Percentiles rank a stretch among this genome's conserved stretches.
phyloP scores from a whole-genome alignment of 2,329 filamentous ascomycete genomes.

The Pseudogymnoascus sp. region DNA sequence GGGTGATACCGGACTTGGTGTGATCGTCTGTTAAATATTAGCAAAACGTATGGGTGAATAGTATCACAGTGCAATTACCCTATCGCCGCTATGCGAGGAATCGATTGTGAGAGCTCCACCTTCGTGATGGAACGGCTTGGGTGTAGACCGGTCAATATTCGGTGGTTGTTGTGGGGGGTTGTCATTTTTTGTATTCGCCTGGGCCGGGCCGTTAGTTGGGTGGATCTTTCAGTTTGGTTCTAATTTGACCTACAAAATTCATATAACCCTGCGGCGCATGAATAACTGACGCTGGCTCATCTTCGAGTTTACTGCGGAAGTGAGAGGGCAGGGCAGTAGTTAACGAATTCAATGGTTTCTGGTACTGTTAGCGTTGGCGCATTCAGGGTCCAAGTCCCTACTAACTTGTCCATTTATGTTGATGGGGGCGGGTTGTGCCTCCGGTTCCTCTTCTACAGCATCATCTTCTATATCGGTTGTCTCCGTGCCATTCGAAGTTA shows the following conservation, averaged over 20 bases:
- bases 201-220: background rate
- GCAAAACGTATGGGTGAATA: background rate
- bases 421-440: conserved; percentile 33
- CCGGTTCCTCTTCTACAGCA: conserved; percentile 51
- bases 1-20: conserved; percentile 38
- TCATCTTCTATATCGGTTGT: conserved; percentile 82
- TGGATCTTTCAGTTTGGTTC: background rate
- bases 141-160: conserved; percentile 12
- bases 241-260: conserved; percentile 58
- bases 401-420: conserved; percentile 23
- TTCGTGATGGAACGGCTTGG: conserved; percentile 10
- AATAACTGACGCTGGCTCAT: conserved; percentile 84
- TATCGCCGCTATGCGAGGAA: conserved; percentile 20
- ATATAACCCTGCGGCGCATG: conserved; percentile 81
- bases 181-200: conserved; percentile 21
- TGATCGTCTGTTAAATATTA: conserved; percentile 21
- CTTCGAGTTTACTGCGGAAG: conserved; percentile 54
- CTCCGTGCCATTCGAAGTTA: conserved; percentile 78
- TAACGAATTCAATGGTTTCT: conserved; percentile 25
- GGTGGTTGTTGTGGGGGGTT: conserved; percentile 18
- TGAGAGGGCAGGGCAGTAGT: conserved; percentile 52
- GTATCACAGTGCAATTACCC: conserved; percentile 20
- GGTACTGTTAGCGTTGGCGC: background rate
- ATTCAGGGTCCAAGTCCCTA: conserved; percentile 5
- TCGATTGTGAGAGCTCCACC: conserved; percentile 1